A percentile compares a stretch with the other conserved stretches of the same genome.
Evolutionary conservation across 2,329 filamentous ascomycete species (phyloP).

Genomic region (Epichloe elymi): DNA sequence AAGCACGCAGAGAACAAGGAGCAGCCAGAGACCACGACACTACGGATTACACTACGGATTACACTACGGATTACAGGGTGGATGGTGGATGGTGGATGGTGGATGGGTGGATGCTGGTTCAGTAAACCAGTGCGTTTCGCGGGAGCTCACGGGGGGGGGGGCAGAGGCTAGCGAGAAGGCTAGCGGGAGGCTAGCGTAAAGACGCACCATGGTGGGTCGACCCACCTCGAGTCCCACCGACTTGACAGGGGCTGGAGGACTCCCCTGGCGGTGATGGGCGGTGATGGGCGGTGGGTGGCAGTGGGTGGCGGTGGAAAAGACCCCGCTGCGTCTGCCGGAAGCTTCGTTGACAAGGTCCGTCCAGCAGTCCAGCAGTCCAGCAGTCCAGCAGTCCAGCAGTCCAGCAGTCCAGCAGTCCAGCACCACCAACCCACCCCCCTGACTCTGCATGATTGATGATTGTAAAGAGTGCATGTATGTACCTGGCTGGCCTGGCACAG

Average conservation of each 20-base stretch:
- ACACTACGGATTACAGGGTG: no score
- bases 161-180: not conserved
- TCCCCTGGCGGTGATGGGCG: not conserved
- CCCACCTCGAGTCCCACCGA: not conserved
- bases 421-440: no score
- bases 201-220: not conserved
- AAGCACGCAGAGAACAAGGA: not conserved
- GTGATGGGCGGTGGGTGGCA: not conserved
- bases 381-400: no score
- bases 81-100: no score
- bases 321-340: not conserved
- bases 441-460: no score
- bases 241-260: not conserved
- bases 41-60: no score
- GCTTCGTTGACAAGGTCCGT: not conserved
- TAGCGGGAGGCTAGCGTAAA: not conserved
- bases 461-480: no score
- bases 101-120: no score
- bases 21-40: not conserved
- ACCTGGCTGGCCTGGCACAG: not conserved
- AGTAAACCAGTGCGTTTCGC: no score
- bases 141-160: not conserved
- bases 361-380: not conserved
- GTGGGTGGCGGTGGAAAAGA: no score
- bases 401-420: no score